Conservation (phyloP, 352 stramenopile species). For the Phytophthora rubi region DNA sequence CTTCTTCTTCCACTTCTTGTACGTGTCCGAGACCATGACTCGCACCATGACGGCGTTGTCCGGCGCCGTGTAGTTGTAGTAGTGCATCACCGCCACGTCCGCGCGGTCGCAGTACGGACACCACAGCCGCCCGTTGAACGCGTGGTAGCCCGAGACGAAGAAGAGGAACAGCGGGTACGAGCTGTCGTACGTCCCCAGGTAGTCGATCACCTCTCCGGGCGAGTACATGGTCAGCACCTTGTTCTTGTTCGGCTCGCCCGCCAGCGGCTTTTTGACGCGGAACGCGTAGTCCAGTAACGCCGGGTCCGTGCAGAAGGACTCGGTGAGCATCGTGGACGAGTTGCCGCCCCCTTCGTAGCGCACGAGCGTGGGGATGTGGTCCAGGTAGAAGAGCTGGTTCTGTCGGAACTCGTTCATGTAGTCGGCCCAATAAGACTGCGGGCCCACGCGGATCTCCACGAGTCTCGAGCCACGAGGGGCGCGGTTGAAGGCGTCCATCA, state of each 20-base stretch:
- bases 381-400: constrained; percentile 84
- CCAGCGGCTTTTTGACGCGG: constrained; percentile 58
- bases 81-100: constrained; percentile 75
- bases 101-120: constrained; percentile 81
- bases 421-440: constrained; percentile 65
- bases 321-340: constrained; percentile 74
- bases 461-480: constrained; percentile 66
- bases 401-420: constrained; percentile 84
- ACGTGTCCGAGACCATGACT: constrained; percentile 57
- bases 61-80: constrained; percentile 80
- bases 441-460: constrained; percentile 76
- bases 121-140: constrained; percentile 81
- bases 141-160: constrained; percentile 77
- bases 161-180: constrained; percentile 80
- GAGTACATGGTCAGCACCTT: constrained; percentile 64
- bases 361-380: constrained; percentile 80
- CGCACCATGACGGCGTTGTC: constrained; percentile 64
- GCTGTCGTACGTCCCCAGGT: constrained; percentile 69
- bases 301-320: constrained; percentile 68
- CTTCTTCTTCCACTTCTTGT: constrained; percentile 84
- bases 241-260: constrained; percentile 55
- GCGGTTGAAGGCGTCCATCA: constrained; percentile 76
- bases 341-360: constrained; percentile 79
- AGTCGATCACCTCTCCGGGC: constrained; percentile 53
- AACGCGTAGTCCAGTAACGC: constrained; percentile 77